Evolutionary conservation across 371 early-diverging fungal species (phyloP).

Genomic region (Lichtheimia corymbifera): DNA sequence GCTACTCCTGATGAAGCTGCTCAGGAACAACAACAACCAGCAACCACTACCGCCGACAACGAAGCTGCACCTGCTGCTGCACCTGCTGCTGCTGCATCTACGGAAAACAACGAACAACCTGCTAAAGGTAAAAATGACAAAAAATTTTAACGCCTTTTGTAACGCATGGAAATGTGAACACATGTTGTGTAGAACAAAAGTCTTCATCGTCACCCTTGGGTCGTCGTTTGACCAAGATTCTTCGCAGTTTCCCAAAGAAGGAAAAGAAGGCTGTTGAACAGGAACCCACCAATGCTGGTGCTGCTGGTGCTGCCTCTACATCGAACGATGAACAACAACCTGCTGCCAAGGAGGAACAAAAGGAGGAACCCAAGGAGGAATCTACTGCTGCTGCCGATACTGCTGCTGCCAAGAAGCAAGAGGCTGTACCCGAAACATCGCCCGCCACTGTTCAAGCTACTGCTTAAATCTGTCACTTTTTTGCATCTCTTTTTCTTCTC

Average conservation of each 20-base stretch:
- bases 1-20: conserved; percentile 5
- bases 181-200: conserved; percentile 15
- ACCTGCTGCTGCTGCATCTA: conserved; percentile 10
- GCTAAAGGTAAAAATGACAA: not conserved
- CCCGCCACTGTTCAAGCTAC: conserved; percentile 20
- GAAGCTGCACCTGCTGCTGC: conserved; percentile 3
- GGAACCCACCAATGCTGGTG: conserved; percentile 1
- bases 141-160: not conserved
- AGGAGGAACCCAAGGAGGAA: conserved; percentile 13
- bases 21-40: conserved; percentile 2
- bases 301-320: not conserved
- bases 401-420: conserved; percentile 12
- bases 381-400: conserved; percentile 5
- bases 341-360: conserved; percentile 7
- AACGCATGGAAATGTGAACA: conserved; percentile 11
- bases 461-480: conserved; percentile 9
- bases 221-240: conserved; percentile 44
- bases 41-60: conserved; percentile 3
- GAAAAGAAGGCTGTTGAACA: conserved; percentile 27
- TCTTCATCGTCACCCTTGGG: conserved; percentile 37
- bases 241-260: conserved; percentile 34
- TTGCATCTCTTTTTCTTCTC: not conserved
- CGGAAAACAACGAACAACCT: not conserved
- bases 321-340: conserved; percentile 12
- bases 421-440: conserved; percentile 7